Base-by-base conservation (phyloP, 2,329 filamentous ascomycete genomes). In the Fusarium scirpi region DNA sequence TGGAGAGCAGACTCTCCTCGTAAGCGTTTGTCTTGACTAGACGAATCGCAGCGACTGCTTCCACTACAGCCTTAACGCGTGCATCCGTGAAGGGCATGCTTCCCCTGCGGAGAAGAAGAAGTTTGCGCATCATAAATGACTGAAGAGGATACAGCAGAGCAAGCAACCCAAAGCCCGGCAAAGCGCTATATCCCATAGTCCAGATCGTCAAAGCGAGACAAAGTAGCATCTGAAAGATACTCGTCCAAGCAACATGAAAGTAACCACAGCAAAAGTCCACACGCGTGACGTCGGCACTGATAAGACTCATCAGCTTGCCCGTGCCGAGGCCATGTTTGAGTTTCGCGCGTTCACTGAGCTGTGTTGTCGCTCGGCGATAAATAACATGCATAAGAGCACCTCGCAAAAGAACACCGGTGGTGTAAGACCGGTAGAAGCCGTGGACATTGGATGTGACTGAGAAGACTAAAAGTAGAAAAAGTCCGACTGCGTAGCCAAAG, bases 231-330 rank as follows among this genome's bases (percentile, higher is more conserved):
- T 78, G 76, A 4, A 78, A 62, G n/a, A 78, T 68, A 46, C 76
- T 78, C 0, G 77, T 78, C 77, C 77, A 78, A 0, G 68, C 67
- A 1, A 77, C 67, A 55, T 78, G 77, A 40, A 78, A 78, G 48
- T 70, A 78, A n/a, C 74, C 74, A 27, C 77, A 78, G 61, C 76
- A 77, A 41, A 77, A 78, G 45, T 78, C 77, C 3, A 78, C 54
- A 7, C 77, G 75, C 2, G 77, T 78, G 16, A 78, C 76, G 16
- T 78, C 77, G 4, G 77, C 77, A 12, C 77, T 78, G 67, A 78
- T 78, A 15, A 78, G 54, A 40, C 76, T 78, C 70, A 76, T 78
- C 12, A 78, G 63, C 48, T 78, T 78, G 16, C 75, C 76, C 0
- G 71, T 76, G 1, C 63, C 70, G 1, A 76, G 62, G 1, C 60